A percentile compares a stretch with the other conserved stretches of the same genome.
Conservation (phyloP, 768 basidiomycete genomes). For the Asterophora lycoperdoides region DNA sequence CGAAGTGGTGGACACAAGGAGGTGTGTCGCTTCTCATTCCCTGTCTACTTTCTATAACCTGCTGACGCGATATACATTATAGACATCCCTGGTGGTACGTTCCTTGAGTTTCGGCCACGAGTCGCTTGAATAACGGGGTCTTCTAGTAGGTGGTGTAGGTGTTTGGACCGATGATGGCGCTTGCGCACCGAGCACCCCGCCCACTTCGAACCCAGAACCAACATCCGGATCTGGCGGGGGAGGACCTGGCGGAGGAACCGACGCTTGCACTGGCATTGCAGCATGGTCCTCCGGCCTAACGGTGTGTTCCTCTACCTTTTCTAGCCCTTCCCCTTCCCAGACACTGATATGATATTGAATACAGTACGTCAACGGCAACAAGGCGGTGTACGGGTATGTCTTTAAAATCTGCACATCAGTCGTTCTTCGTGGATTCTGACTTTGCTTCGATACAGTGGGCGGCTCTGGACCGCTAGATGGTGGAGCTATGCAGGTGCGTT, state of each 20-base stretch:
- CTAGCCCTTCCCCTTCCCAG: background rate
- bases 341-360: background rate
- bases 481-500: constrained; percentile 11
- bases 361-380: constrained; percentile 4
- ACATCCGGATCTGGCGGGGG: background rate
- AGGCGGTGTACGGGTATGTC: constrained; percentile 2
- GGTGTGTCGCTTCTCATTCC: constrained; percentile 1
- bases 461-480: constrained; percentile 9
- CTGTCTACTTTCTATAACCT: background rate
- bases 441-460: constrained; percentile 1
- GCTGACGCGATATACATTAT: background rate
- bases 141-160: constrained; percentile 5
- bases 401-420: background rate
- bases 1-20: constrained; percentile 13
- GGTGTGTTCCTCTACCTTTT: background rate
- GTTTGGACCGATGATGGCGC: constrained; percentile 8
- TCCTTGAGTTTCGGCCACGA: background rate
- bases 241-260: background rate
- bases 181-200: background rate
- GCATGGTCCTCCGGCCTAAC: constrained; percentile 1
- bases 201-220: background rate
- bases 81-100: constrained; percentile 9
- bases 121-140: background rate
- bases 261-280: constrained; percentile 1
- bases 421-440: background rate